A percentile compares a stretch with the other conserved stretches of the same genome.
These are phyloP conservation scores for Vigna trinervia DNA, from an alignment of 306 rosid genomes.

Conservation along the genomic window DNA sequence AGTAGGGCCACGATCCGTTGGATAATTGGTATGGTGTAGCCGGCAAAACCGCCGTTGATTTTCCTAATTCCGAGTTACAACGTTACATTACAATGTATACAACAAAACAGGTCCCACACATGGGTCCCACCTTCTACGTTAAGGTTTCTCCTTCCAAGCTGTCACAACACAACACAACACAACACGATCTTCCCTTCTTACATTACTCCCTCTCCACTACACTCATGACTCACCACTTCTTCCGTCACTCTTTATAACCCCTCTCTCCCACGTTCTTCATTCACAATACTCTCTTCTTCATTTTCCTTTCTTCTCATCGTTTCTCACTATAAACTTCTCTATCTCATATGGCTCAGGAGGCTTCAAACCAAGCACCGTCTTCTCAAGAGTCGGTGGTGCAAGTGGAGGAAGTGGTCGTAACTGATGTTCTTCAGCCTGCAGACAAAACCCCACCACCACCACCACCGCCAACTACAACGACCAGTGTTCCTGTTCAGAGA, in stretches of 20 bases:
- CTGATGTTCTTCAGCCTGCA: conserved; percentile 48
- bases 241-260: conserved; percentile 39
- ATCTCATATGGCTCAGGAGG: conserved; percentile 52
- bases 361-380: conserved; percentile 8
- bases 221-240: conserved; percentile 12
- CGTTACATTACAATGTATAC: conserved; percentile 15
- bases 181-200: conserved; percentile 6
- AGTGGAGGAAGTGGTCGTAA: conserved; percentile 41
- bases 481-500: conserved; percentile 10
- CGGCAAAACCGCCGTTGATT: conserved; percentile 59
- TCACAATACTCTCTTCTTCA: not conserved
- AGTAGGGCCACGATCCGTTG: conserved; percentile 4
- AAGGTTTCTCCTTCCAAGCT: conserved; percentile 43
- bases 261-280: not conserved
- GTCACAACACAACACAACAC: conserved; percentile 38
- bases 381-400: conserved; percentile 37
- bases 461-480: not conserved
- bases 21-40: conserved; percentile 29
- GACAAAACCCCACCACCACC: conserved; percentile 28
- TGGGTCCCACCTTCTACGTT: too few species aligned
- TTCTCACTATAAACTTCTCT: not conserved
- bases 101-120: conserved; percentile 44
- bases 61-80: conserved; percentile 21
- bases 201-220: conserved; percentile 5
- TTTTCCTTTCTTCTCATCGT: not conserved